A percentile compares a stretch with the other conserved stretches of the same genome.
phyloP scores from a whole-genome alignment of 164 flowering plant species.

The Umbilicus rupestris region DNA sequence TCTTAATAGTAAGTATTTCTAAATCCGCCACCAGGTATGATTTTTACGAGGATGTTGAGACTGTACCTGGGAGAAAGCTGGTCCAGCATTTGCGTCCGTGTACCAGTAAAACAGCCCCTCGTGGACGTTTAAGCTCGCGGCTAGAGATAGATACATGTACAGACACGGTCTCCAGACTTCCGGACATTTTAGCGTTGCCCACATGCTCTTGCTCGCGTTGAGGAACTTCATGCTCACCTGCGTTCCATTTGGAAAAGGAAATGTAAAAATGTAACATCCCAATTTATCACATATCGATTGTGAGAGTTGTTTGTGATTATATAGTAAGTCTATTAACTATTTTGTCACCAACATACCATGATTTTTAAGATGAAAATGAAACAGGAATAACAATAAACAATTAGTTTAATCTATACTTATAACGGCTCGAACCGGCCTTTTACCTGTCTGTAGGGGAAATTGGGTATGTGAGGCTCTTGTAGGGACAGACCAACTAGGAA shows the following conservation, averaged over 20 bases:
- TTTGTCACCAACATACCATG: no score
- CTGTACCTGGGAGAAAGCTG: constrained; percentile 73
- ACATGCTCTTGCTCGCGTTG: constrained; percentile 68
- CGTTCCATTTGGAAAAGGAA: not conserved
- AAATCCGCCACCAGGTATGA: no score
- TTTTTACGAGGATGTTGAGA: not conserved
- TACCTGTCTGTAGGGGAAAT: constrained; percentile 60
- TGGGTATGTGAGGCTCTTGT: constrained; percentile 42
- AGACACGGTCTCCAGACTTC: constrained; percentile 91
- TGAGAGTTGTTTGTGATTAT: no score
- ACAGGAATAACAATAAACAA: no score
- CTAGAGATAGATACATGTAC: constrained; percentile 79
- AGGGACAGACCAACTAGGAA: constrained; percentile 54
- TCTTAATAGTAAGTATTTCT: not conserved
- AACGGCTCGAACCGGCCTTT: no score
- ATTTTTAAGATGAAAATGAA: no score
- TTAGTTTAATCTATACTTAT: no score
- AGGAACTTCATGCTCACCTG: constrained; percentile 60
- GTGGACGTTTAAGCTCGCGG: constrained; percentile 54
- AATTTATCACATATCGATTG: no score
- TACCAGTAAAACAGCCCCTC: constrained; percentile 96
- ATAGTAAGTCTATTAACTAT: no score
- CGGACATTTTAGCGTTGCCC: constrained; percentile 62
- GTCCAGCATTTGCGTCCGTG: constrained; percentile 73
- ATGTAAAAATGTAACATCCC: no score